Evolutionary conservation across 1,284 basidiomycete species (phyloP), one percentile per base, ranked within the genome.

Genomic region (Ceratobasidium sp.): DNA sequence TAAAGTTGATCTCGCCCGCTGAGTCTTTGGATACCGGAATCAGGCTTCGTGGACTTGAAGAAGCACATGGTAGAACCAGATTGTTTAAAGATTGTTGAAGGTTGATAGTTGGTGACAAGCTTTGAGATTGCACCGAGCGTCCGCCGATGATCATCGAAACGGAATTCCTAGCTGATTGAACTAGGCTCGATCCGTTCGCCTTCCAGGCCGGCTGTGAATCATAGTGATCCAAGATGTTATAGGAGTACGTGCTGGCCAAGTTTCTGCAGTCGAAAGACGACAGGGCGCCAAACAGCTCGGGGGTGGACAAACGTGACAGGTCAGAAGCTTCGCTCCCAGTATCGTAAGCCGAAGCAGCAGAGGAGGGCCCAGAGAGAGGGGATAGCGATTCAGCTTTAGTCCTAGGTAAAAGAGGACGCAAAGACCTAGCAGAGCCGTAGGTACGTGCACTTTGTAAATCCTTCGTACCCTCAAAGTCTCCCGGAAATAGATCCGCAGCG

Each of bases 361-460:
- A n/a, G 26, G 3, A 17, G 15, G 38, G n/a, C 17, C 15, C n/a
- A 42, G 33, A 6, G 40, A 62, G 61, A 40, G n/a, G 13, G 20
- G 52, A 9, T 26, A 40, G 12, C 15, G 38, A 44, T 23, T 44
- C 33, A 13, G 17, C 40, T 1, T 6, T 7, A 17, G 33, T 33
- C 13, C 44, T 62, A 40, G 61, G 61, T 15, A 62, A 44, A 62
- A 62, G 61, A 42, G 61, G 61, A 40, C 61, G 61, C 17, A 62
- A 28, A 2, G 33, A 38, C 33, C 61, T 5, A 62, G 61, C n/a
- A n/a, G 15, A 40, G 6, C 23, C n/a, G n/a, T 40, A 40, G 40
- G 12, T n/a, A 5, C 38, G 17, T 17, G 38, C 26, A 38, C 13
- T 38, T 15, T 5, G 38, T 15, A 17, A 1, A 5, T n/a, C 20